Percentiles rank a stretch among this genome's conserved stretches.
phyloP scores from a whole-genome alignment of 2,329 filamentous ascomycete species.

The Alternaria atra region DNA sequence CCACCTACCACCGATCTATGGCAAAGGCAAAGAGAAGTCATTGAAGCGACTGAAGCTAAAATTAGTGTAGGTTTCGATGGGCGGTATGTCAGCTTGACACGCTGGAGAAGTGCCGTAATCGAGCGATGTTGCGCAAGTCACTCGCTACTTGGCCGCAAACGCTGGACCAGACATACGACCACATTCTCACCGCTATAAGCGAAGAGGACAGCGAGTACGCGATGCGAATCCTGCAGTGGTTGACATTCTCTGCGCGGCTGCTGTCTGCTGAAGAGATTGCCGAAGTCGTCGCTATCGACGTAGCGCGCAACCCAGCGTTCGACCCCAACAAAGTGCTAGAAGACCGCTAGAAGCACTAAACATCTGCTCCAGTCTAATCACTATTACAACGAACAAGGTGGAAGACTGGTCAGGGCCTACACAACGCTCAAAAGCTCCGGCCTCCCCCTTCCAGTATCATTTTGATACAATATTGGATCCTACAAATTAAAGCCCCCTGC shows the following conservation, averaged over 20 bases:
- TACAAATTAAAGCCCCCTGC: background rate
- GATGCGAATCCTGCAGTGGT: constrained; percentile 35
- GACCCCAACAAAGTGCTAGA: constrained; percentile 46
- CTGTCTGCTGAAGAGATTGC: constrained; percentile 33
- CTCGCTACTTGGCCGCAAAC: constrained; percentile 33
- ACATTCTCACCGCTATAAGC: constrained; percentile 34
- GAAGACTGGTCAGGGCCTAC: background rate
- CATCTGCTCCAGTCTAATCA: constrained; percentile 47
- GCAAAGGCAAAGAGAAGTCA: constrained; percentile 21
- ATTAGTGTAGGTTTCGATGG: constrained; percentile 37
- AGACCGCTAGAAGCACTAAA: constrained; percentile 43
- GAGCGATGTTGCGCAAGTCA: constrained; percentile 23
- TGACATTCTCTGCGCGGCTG: constrained; percentile 33
- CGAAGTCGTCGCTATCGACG: constrained; percentile 39
- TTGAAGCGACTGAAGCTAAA: constrained; percentile 23
- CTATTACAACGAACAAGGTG: constrained; percentile 17
- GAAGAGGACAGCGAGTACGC: constrained; percentile 28
- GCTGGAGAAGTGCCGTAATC: constrained; percentile 31
- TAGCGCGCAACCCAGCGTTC: constrained; percentile 36
- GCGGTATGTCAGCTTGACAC: constrained; percentile 38
- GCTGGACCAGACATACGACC: constrained; percentile 41
- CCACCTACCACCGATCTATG: constrained; percentile 19
- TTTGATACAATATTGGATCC: background rate
- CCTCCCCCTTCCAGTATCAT: background rate
- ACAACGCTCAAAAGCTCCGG: background rate